These are phyloP conservation scores for Solioccasus polychromus DNA, from an alignment of 768 basidiomycete species.

Conservation along the genomic window DNA sequence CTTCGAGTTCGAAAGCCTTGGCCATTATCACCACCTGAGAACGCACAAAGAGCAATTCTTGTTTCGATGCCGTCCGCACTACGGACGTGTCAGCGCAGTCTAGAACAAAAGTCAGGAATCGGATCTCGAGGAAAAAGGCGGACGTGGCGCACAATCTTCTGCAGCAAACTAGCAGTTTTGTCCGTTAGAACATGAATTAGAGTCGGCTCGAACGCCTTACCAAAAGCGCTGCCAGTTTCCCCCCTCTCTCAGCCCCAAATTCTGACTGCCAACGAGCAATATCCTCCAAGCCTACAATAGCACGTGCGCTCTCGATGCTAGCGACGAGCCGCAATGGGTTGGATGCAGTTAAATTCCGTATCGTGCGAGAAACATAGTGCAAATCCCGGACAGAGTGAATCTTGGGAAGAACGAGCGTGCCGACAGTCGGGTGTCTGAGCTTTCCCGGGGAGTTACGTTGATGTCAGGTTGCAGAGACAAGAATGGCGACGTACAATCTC, in stretches of 20 bases:
- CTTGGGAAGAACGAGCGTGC: slow-evolving; percentile 82
- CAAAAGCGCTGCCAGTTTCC: slow-evolving; percentile 60
- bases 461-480: background rate
- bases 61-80: slow-evolving; percentile 67
- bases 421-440: slow-evolving; percentile 47
- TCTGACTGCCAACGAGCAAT: slow-evolving; percentile 71
- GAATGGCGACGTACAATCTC: slow-evolving; percentile 45
- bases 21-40: slow-evolving; percentile 80
- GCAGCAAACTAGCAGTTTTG: slow-evolving; percentile 76
- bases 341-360: slow-evolving; percentile 21
- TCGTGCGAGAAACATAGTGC: slow-evolving; percentile 50
- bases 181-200: background rate
- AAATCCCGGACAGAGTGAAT: slow-evolving; percentile 70
- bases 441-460: slow-evolving; percentile 22
- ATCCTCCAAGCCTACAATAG: slow-evolving; percentile 59
- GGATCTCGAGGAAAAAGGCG: background rate
- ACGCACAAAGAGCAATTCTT: slow-evolving; percentile 80
- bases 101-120: slow-evolving; percentile 29
- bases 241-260: slow-evolving; percentile 43
- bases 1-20: slow-evolving; percentile 77
- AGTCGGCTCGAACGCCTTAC: slow-evolving; percentile 23
- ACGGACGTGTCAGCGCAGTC: slow-evolving; percentile 90
- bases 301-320: slow-evolving; percentile 82
- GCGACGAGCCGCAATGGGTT: slow-evolving; percentile 62
- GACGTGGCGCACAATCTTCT: slow-evolving; percentile 74